Conservation (phyloP, 1,284 basidiomycete species). For the Sanghuangporus baumii region DNA sequence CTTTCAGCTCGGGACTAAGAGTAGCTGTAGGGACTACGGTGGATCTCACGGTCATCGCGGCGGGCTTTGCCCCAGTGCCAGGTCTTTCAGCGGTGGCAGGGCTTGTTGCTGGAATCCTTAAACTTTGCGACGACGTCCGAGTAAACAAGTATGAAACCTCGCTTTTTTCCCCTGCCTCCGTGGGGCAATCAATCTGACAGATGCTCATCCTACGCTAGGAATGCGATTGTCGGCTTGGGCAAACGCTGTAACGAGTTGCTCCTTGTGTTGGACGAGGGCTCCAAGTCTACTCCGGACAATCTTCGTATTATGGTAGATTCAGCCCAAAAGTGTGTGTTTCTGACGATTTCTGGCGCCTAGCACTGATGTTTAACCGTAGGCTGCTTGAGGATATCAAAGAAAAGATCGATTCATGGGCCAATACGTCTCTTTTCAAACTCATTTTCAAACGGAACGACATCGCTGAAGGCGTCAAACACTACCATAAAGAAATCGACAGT, state of each 20-base stretch:
- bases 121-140: constrained; percentile 41
- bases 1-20: not conserved
- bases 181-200: not conserved
- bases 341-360: not conserved
- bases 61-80: constrained; percentile 44
- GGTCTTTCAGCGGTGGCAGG: constrained; percentile 39
- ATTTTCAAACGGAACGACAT: constrained; percentile 37
- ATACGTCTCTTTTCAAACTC: constrained; percentile 20
- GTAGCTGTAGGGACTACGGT: constrained; percentile 24
- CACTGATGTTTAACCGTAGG: constrained; percentile 25
- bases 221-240: constrained; percentile 30
- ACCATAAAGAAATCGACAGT: constrained; percentile 36
- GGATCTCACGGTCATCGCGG: constrained; percentile 36
- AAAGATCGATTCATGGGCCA: constrained; percentile 37
- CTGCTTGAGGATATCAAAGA: constrained; percentile 32
- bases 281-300: constrained; percentile 18
- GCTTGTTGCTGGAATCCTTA: constrained; percentile 34
- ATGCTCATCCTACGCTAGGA: constrained; percentile 30
- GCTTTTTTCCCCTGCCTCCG: not conserved
- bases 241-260: constrained; percentile 37
- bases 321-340: constrained; percentile 25
- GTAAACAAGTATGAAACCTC: constrained; percentile 35
- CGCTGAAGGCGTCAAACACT: constrained; percentile 34
- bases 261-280: constrained; percentile 28
- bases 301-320: constrained; percentile 23